These are phyloP conservation scores for Kazachstania psychrophila DNA, from an alignment of 805 yeast genomes.

Conservation along the genomic window DNA sequence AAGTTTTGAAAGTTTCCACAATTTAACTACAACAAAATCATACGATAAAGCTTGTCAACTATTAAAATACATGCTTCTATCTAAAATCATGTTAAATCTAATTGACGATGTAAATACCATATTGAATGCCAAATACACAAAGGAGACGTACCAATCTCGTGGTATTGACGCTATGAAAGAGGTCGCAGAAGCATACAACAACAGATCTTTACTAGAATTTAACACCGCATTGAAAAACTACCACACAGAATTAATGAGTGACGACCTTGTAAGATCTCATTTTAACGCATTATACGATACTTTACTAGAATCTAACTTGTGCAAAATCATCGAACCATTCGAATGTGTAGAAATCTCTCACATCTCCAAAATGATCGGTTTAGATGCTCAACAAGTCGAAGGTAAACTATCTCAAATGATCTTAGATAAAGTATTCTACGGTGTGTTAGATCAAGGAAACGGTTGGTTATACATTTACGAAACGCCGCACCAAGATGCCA, in stretches of 20 bases:
- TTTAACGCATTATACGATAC: slow-evolving; percentile 89
- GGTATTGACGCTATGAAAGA: slow-evolving; percentile 95
- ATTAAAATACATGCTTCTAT: slow-evolving; percentile 83
- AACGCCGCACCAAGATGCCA: slow-evolving; percentile 78
- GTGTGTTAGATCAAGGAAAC: slow-evolving; percentile 95
- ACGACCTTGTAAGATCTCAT: slow-evolving; percentile 82
- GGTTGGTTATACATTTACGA: slow-evolving; percentile 94
- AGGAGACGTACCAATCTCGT: slow-evolving; percentile 59
- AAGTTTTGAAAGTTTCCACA: slow-evolving; percentile 81
- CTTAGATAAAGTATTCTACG: slow-evolving; percentile 87
- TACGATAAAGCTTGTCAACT: slow-evolving; percentile 66
- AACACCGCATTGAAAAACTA: slow-evolving; percentile 72
- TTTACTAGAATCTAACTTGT: slow-evolving; percentile 81
- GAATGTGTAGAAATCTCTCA: slow-evolving; percentile 91
- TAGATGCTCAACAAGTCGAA: slow-evolving; percentile 81
- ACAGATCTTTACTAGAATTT: slow-evolving; percentile 84
- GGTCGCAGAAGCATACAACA: slow-evolving; percentile 78
- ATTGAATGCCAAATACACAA: slow-evolving; percentile 61
- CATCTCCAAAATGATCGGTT: slow-evolving; percentile 78
- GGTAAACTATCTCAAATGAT: slow-evolving; percentile 95
- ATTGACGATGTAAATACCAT: slow-evolving; percentile 79
- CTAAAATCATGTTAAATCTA: slow-evolving; percentile 85
- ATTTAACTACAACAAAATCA: slow-evolving; percentile 36
- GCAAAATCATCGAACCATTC: slow-evolving; percentile 92
- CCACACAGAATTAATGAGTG: slow-evolving; percentile 68